Conservation (phyloP, 495 filamentous ascomycete species). For the Annulohypoxylon moriforme region DNA sequence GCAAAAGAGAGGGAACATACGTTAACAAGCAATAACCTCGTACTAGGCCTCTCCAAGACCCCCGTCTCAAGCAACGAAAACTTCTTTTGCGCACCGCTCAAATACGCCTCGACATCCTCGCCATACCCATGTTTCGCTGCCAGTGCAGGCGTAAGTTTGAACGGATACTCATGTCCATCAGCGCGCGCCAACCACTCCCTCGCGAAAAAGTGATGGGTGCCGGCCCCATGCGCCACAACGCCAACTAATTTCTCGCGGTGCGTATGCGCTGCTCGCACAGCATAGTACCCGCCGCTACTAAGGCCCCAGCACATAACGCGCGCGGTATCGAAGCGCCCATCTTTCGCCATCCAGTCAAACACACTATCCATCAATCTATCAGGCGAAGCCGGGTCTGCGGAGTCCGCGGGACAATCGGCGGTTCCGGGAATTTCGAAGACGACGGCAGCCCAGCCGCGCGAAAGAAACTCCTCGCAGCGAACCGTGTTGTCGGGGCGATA, state of each 20-base stretch:
- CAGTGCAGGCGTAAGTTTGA: constrained; percentile 72
- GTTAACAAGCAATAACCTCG: constrained; percentile 75
- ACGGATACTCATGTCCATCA: constrained; percentile 83
- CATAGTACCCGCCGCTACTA: constrained; percentile 82
- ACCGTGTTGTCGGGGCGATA: constrained; percentile 83
- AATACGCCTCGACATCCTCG: constrained; percentile 66
- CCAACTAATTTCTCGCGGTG: constrained; percentile 69
- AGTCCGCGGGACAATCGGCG: constrained; percentile 78
- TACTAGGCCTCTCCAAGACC: constrained; percentile 70
- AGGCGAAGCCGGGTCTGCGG: constrained; percentile 56
- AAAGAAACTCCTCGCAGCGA: constrained; percentile 72
- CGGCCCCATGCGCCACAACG: constrained; percentile 76
- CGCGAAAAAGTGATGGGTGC: constrained; percentile 76
- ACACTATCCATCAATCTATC: constrained; percentile 73
- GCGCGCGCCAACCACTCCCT: constrained; percentile 72
- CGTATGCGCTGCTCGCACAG: constrained; percentile 77
- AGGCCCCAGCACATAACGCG: constrained; percentile 77
- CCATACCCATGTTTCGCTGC: constrained; percentile 77
- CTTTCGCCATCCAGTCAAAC: constrained; percentile 71
- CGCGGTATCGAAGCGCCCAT: constrained; percentile 69
- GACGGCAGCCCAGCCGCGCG: constrained; percentile 69
- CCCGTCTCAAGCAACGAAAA: constrained; percentile 80
- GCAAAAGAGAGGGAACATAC: constrained; percentile 56
- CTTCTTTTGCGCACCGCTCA: constrained; percentile 69
- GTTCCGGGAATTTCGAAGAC: constrained; percentile 83